Conservation (phyloP, 805 yeast genomes). For the Yarrowia phangngaensis region DNA sequence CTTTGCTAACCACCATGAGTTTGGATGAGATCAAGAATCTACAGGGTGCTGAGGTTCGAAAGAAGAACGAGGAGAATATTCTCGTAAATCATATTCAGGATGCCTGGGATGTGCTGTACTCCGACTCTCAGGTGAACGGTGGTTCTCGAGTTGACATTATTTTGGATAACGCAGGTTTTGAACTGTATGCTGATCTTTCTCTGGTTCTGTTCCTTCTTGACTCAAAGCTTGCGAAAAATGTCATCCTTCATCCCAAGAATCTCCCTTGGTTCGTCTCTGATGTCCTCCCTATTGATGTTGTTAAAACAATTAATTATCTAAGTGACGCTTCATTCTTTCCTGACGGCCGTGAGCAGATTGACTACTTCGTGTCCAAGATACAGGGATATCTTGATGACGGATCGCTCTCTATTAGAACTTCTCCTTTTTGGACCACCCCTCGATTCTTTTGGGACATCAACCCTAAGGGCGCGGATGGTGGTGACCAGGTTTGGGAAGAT, state of each 20-base stretch:
- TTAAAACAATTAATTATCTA: slow-evolving; percentile 54
- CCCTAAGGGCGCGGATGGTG: slow-evolving; percentile 52
- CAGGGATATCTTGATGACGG: slow-evolving; percentile 47
- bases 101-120: slow-evolving; percentile 52
- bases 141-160: slow-evolving; percentile 69
- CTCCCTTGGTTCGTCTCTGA: slow-evolving; percentile 98
- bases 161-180: slow-evolving; percentile 93
- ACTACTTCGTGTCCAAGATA: slow-evolving; percentile 48
- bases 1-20: slow-evolving; percentile 66
- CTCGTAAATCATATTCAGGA: slow-evolving; percentile 66
- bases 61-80: slow-evolving; percentile 73
- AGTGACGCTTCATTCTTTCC: slow-evolving; percentile 49
- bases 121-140: slow-evolving; percentile 25
- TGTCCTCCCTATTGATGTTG: slow-evolving; percentile 79
- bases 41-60: slow-evolving; percentile 86
- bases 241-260: slow-evolving; percentile 81
- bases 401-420: slow-evolving; percentile 50
- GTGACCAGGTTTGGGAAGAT: slow-evolving; percentile 57
- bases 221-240: slow-evolving; percentile 55
- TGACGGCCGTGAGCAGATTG: slow-evolving; percentile 45
- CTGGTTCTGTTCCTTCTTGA: slow-evolving; percentile 66
- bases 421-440: slow-evolving; percentile 84
- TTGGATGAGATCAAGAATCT: slow-evolving; percentile 84
- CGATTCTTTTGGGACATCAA: slow-evolving; percentile 69
- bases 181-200: slow-evolving; percentile 79